These are phyloP conservation scores for Suillus weaverae DNA, from an alignment of 768 basidiomycete species.

Conservation along the genomic window DNA sequence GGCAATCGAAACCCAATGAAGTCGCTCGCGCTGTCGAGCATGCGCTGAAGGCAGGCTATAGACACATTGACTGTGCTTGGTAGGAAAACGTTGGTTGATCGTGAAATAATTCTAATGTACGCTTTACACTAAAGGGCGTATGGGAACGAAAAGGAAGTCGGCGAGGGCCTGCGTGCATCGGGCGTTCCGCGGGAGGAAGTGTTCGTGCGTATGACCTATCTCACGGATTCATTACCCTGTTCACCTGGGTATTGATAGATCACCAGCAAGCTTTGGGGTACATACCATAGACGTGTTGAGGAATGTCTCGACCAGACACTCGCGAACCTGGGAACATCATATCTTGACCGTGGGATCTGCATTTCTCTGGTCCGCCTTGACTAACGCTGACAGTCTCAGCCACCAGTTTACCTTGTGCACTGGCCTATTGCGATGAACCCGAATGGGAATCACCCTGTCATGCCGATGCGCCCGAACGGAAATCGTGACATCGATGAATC, in stretches of 20 bases:
- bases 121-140: slow-evolving; percentile 46
- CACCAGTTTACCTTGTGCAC: slow-evolving; percentile 64
- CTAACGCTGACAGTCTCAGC: not conserved
- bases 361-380: slow-evolving; percentile 2
- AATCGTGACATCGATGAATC: slow-evolving; percentile 65
- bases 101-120: slow-evolving; percentile 16
- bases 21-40: slow-evolving; percentile 69
- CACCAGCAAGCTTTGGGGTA: slow-evolving; percentile 71
- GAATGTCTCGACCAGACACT: slow-evolving; percentile 75
- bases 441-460: slow-evolving; percentile 58
- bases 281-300: slow-evolving; percentile 71
- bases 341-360: slow-evolving; percentile 68
- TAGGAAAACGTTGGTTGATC: slow-evolving; percentile 15
- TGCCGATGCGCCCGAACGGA: slow-evolving; percentile 63
- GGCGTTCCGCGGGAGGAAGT: slow-evolving; percentile 77
- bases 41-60: slow-evolving; percentile 78
- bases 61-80: slow-evolving; percentile 74
- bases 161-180: slow-evolving; percentile 72
- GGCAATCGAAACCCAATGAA: slow-evolving; percentile 76
- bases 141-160: slow-evolving; percentile 81
- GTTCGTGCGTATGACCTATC: slow-evolving; percentile 43
- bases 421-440: slow-evolving; percentile 81
- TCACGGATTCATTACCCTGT: not conserved
- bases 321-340: slow-evolving; percentile 76
- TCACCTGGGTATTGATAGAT: slow-evolving; percentile 41